Base-by-base conservation (phyloP, 2,329 filamentous ascomycete species). In the Berkeleyomyces rouxiae region DNA sequence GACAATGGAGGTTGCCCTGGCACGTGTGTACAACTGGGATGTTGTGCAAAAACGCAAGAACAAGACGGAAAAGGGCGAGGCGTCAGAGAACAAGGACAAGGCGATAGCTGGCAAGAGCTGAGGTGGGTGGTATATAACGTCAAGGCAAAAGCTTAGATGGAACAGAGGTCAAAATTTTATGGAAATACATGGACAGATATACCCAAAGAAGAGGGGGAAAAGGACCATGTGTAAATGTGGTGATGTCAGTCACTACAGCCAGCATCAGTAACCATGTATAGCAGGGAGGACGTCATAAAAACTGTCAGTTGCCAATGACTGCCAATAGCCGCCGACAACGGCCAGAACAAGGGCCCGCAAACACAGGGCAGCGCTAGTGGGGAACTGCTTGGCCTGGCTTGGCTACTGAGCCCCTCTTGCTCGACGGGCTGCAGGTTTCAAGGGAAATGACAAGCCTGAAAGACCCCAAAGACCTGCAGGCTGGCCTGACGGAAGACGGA, bases 21-120 rank as follows among this genome's bases (percentile, higher is more conserved):
- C 93, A 31, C 82, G 93, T 67, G 91, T 99, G n/a, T 97, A 99
- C 75, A 99, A 99, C 74, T 97, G 93, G 92, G 93, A 99, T 70
- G 90, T 99, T 3, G 89, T 92, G 51, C 88, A 96, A 77, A 89
- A 95, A 75, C 81, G 93, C 68, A 96, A 96, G 78, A 90, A 96
- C 65, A 93, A 90, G 73, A 78, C 75, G 3, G 84, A 86, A 46
- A 81, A 83, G 66, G 83, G 74, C 64, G 72, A 71, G 51, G 70
- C 72, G 58, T 71, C 74, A 64, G 73, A 74, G 58, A 70, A 70
- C 53, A 75, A 76, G 66, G 74, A 72, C 59, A 71, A 73, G 66
- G 68, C 72, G 2, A 70, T 70, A 58, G 71, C 59, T 53, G 16
- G 7, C n/a, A 16, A 58, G 31, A 58, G 68, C 31, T 72, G 64